These are phyloP conservation scores for Clonostachys chloroleuca DNA, from an alignment of 2,329 filamentous ascomycete genomes.

Conservation along the genomic window DNA sequence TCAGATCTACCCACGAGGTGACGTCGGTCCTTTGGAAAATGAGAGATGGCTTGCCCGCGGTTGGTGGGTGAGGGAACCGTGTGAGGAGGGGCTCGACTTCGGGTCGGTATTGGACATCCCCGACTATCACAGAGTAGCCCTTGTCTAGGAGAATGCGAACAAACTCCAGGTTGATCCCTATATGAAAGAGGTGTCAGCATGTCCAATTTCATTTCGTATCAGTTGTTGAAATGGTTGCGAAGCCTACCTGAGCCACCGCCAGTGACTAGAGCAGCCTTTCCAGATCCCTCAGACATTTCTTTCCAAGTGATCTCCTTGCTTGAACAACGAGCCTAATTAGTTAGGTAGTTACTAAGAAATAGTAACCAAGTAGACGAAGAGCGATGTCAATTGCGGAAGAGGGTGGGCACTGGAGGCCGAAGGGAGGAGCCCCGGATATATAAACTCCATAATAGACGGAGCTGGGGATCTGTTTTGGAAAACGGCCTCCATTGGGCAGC, in stretches of 20 bases:
- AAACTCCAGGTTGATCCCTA: slow-evolving; percentile 30
- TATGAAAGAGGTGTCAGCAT: neutral
- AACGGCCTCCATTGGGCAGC: too few species aligned
- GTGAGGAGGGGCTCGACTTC: slow-evolving; percentile 24
- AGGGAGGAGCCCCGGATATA: too few species aligned
- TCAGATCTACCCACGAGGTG: slow-evolving; percentile 26
- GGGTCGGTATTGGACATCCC: slow-evolving; percentile 23
- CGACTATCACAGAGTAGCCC: slow-evolving; percentile 30
- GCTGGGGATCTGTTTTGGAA: too few species aligned
- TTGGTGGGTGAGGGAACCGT: slow-evolving; percentile 16
- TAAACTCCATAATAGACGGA: too few species aligned
- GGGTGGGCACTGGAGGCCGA: too few species aligned
- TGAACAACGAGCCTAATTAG: too few species aligned
- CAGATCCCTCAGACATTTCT: too few species aligned
- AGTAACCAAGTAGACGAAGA: too few species aligned
- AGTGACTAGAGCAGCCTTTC: slow-evolving; percentile 17
- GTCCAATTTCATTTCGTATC: neutral
- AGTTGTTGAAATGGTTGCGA: neutral
- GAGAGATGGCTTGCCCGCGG: slow-evolving; percentile 12
- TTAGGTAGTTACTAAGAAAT: too few species aligned
- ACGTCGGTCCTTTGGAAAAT: slow-evolving; percentile 30
- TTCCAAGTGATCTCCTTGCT: too few species aligned
- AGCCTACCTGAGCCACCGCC: slow-evolving; percentile 16
- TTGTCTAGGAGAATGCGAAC: slow-evolving; percentile 21
- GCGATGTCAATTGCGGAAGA: too few species aligned